A percentile compares a stretch with the other conserved stretches of the same genome.
These are phyloP conservation scores for Kazachstania psychrophila DNA, from an alignment of 805 yeast species.

Conservation along the genomic window DNA sequence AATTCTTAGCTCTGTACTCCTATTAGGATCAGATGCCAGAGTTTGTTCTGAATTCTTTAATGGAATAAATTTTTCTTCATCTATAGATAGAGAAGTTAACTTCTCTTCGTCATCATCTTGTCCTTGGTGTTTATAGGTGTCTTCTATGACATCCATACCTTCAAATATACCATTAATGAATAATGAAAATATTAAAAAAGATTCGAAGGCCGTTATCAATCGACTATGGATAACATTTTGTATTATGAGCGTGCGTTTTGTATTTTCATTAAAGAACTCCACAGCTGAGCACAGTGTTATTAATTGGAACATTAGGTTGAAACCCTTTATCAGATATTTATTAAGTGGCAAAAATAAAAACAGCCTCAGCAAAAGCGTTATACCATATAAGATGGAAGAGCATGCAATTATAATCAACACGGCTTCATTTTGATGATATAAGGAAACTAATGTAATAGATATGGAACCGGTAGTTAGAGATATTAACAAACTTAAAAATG, in stretches of 20 bases:
- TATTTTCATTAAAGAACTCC: slow-evolving; percentile 15
- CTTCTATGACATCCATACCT: slow-evolving; percentile 7
- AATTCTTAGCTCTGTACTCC: not conserved
- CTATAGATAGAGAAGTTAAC: not conserved
- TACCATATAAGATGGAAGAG: slow-evolving; percentile 16
- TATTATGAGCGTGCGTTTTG: not conserved
- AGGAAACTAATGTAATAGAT: slow-evolving; percentile 15
- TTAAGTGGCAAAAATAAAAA: not conserved
- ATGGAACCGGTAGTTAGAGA: slow-evolving; percentile 19
- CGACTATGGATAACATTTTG: slow-evolving; percentile 5
- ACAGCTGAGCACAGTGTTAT: slow-evolving; percentile 15
- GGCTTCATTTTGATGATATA: slow-evolving; percentile 13
- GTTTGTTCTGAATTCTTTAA: slow-evolving; percentile 29
- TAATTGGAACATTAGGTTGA: slow-evolving; percentile 11
- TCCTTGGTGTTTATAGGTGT: too few relatives aligned
- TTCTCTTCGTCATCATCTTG: slow-evolving; percentile 3
- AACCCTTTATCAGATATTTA: not conserved
- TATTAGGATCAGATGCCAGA: slow-evolving; percentile 22
- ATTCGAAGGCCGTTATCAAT: slow-evolving; percentile 14
- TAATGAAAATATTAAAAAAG: slow-evolving; percentile 14
- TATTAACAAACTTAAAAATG: slow-evolving; percentile 8
- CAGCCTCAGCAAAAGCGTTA: slow-evolving; percentile 4
- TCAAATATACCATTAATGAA: slow-evolving; percentile 17
- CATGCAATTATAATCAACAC: slow-evolving; percentile 20
- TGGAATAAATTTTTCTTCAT: slow-evolving; percentile 16